Evolutionary conservation across 805 yeast genomes (phyloP), one percentile per base, ranked within the genome.

Genomic region (Wickerhamiella musiphila): DNA sequence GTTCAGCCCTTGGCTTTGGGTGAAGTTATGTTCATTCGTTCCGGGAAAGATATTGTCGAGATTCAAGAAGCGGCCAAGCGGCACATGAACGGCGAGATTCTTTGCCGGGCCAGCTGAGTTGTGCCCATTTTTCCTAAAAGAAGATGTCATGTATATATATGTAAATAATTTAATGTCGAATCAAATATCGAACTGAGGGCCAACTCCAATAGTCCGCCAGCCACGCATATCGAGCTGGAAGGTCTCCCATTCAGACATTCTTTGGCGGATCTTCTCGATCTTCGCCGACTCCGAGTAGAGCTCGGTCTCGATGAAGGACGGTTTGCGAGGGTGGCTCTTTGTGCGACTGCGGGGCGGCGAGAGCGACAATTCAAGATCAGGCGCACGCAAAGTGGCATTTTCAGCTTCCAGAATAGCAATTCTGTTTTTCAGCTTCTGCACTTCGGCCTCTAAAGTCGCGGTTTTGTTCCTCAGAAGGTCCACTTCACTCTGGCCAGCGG

Each of bases 1-100:
- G 72, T 86, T 37, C 66, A 68, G 45, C 93, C 95, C 0, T 57
- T 81, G 32, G 79, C 74, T 48, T 92, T 94, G 0, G 94, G 94
- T 23, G 98, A 90, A 53, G 66, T 78, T 37, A 70, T 83, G 38
- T 71, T 90, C 45, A 67, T 90, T 20, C 63, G 65, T 42, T 58
- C 68, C 1, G n/a, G n/a, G n/a, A 32, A 42, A 18, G 56, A 59
- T 26, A 65, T 84, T 24, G 58, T 78, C 38, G 93, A 82, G 44
- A 59, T 84, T 35, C 79, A 76, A 46, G 94, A 86, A 46, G 96
- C 95, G 23, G 77, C 86, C 16, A 66, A 70, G 39, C 73, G 68
- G 49, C 68, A 72, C 34, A 46, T 73, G 27, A 67, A 64, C 18
- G 95, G 94, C 28, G 76, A 79, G 59, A 72, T 81, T 12, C 61